A percentile compares a stretch with the other conserved stretches of the same genome.
phyloP scores from a whole-genome alignment of 768 basidiomycete species.

The Saitozyma podzolica region DNA sequence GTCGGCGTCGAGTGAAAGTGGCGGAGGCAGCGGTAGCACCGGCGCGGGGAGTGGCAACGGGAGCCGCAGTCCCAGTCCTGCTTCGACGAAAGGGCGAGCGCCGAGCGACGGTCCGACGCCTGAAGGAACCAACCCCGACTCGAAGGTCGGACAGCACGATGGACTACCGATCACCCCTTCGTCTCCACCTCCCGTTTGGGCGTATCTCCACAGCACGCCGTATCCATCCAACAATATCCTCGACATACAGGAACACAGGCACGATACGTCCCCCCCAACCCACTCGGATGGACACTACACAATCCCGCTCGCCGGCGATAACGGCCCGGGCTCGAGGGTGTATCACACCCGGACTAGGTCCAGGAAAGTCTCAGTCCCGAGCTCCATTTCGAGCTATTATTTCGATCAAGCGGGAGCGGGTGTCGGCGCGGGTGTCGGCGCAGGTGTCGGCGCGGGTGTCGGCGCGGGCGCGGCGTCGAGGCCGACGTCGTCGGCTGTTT shows the following conservation, averaged over 20 bases:
- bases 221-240: too few relatives aligned
- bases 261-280: too few relatives aligned
- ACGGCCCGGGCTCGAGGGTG: not conserved
- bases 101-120: conserved; percentile 5
- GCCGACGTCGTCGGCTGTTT: conserved; percentile 2
- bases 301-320: not conserved
- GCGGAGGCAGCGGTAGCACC: not conserved
- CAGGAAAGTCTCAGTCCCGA: conserved; percentile 16
- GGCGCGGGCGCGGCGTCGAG: conserved; percentile 1
- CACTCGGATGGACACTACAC: not conserved
- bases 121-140: conserved; percentile 1
- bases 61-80: not conserved
- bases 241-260: too few relatives aligned
- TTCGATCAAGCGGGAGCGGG: conserved; percentile 1
- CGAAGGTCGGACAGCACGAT: not conserved
- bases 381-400: conserved; percentile 8
- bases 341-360: not conserved
- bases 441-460: too few relatives aligned
- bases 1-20: not conserved
- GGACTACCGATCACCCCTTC: not conserved
- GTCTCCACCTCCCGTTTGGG: not conserved
- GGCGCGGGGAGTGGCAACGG: not conserved
- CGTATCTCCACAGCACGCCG: not conserved
- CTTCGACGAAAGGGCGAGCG: not conserved
- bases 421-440: conserved; percentile 7